Conservation (phyloP, 257 asterid genomes). For the Cordia subcordata region DNA sequence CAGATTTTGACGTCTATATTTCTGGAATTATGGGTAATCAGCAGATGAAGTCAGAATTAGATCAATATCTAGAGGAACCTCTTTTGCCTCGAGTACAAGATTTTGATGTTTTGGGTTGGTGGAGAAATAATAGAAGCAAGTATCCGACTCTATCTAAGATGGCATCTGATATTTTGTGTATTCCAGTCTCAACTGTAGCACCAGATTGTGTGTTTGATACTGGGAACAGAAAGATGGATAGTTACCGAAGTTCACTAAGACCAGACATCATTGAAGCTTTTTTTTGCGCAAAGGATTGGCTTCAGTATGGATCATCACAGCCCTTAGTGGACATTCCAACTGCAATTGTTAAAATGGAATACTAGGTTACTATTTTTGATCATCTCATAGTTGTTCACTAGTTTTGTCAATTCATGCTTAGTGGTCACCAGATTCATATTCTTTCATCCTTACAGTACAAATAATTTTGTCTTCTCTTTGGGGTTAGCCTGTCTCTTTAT, state of each 20-base stretch:
- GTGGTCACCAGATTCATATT: not conserved
- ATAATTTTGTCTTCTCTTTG: too few relatives aligned
- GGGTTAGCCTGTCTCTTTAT: too few relatives aligned
- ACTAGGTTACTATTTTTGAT: not conserved
- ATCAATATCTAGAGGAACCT: slow-evolving; percentile 53
- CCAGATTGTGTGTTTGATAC: slow-evolving; percentile 54
- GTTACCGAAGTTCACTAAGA: slow-evolving; percentile 38
- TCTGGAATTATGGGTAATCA: slow-evolving; percentile 33
- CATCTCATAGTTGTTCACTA: not conserved
- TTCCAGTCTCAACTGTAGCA: slow-evolving; percentile 56
- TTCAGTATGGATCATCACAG: slow-evolving; percentile 32
- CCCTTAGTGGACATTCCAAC: not conserved
- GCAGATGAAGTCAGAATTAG: slow-evolving; percentile 53
- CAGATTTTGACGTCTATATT: slow-evolving; percentile 48
- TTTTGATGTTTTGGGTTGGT: slow-evolving; percentile 87
- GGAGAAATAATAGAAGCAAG: slow-evolving; percentile 46
- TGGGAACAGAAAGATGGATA: slow-evolving; percentile 38
- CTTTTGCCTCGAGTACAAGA: slow-evolving; percentile 59
- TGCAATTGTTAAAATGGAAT: not conserved
- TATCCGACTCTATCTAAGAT: slow-evolving; percentile 65
- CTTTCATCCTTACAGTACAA: not conserved
- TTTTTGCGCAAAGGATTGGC: slow-evolving; percentile 80
- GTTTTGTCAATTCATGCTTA: too few relatives aligned
- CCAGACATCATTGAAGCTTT: slow-evolving; percentile 55
- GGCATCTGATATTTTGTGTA: slow-evolving; percentile 71